Base-by-base conservation (phyloP, 2,329 filamentous ascomycete genomes). In the Neoscytalidium dimidiatum region DNA sequence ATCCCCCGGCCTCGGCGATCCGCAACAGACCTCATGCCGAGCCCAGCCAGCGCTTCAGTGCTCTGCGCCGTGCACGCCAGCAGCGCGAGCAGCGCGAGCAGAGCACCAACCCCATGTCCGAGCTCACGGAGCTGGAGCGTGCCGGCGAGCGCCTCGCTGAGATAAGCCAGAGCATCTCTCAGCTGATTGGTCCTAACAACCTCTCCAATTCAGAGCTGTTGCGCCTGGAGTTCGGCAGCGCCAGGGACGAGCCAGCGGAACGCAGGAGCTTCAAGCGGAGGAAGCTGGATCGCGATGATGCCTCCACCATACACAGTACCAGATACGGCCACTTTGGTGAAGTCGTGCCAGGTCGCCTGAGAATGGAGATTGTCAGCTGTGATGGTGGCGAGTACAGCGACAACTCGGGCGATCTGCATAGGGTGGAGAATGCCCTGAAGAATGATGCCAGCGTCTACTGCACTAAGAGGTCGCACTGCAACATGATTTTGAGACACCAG, bases 371-470 rank as follows among this genome's bases (percentile, higher is more conserved):
- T 67, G 85, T 92, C 56, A 95, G 90, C 81, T 97, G 93, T 73
- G 94, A 97, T 75, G 93, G 92, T 44, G 93, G 94, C 48, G 82
- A 83, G 66, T 86, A 85, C 70, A 83, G 85, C 58, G 86, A 89
- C 70, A 79, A 77, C 19, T 74, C 82, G 63, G 79, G 82, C 11
- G 80, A 80, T 38, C 78, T 78, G 31, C 76, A 78, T 68, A 68
- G 69, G 19, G 71, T 77, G 13, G 91, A 94, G 70, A 97, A 97
- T 74, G 89, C 97, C 29, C 83, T 98, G 67, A 88, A 86, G 69
- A 89, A 94, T 74, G 92, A 98, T 77, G 83, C 84, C 65, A 91
- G 90, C 11, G 92, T 97, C 2, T 98, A 97, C 74, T 96, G 93
- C 78, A 96, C 93, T 41, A 92, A 94, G 75, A 89, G 88, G n/a